Evolutionary conservation across 1,139 yeast species (phyloP), one percentile per base, ranked within the genome.

Genomic region (Sugiyamaella novakii): DNA sequence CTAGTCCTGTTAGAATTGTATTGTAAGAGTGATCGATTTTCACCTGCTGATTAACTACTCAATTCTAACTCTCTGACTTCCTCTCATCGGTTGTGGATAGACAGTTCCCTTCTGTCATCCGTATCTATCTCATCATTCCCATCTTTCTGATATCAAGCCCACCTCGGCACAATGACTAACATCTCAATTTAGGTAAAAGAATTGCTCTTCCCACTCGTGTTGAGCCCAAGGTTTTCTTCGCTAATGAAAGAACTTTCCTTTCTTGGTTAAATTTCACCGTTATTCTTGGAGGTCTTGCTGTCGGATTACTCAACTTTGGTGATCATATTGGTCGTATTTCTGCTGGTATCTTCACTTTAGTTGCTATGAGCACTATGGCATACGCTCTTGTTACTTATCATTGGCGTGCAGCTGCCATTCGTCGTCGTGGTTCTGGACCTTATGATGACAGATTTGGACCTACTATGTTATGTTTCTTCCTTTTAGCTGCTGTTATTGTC

Each of bases 261-360:
- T 91, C 98, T 42, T 92, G 99, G 99, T 80, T 92, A 63, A 94
- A 92, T 72, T 92, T 94, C 77, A 92, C 99, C 21, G 98, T 92
- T 54, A 88, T 94, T 63, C 78, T 94, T 55, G 98, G 99, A 27
- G 95, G 98, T 41, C 78, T 92, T 54, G 98, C 98, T 53, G 91
- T 92, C 52, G 99, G 98, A 50, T 76, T 92, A 62, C 79, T 92
- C 61, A 92, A 92, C 74, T 92, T 92, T 67, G 98, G 99, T 69
- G 99, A 92, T 72, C 79, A 81, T 53, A 80, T 91, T 46, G 98
- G 98, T 55, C 80, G 95, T 64, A 81, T 92, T 54, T 84, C 95
- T 57, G 98, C 99, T 45, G 95, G 94, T 2, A 76, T 92, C 54
- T 92, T 92, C 76, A 94, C 98, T 2, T 77, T 92, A 55, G 76